These are phyloP conservation scores for Debaryomyces singareniensis DNA, from an alignment of 1,139 yeast genomes.

Conservation along the genomic window DNA sequence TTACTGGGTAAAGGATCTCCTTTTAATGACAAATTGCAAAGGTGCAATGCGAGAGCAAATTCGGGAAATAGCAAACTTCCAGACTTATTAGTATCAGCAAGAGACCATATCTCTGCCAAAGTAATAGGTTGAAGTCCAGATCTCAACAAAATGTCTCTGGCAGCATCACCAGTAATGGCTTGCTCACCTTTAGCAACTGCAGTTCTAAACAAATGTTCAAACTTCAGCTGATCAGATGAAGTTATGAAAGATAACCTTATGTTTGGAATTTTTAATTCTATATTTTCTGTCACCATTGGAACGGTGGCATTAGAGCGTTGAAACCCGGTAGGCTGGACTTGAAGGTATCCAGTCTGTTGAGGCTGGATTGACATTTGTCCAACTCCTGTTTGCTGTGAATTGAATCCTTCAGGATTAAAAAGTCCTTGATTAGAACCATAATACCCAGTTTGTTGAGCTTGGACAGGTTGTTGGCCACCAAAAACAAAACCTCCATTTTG, in stretches of 20 bases:
- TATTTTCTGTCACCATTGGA: slow-evolving; percentile 26
- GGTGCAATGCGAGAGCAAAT: slow-evolving; percentile 86
- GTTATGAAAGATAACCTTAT: slow-evolving; percentile 80
- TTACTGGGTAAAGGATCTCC: slow-evolving; percentile 73
- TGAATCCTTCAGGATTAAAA: slow-evolving; percentile 10
- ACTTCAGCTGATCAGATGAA: slow-evolving; percentile 77
- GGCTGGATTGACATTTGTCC: slow-evolving; percentile 13
- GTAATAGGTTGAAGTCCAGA: slow-evolving; percentile 73
- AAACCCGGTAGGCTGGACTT: slow-evolving; percentile 35
- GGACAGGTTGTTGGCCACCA: slow-evolving; percentile 7
- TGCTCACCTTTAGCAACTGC: slow-evolving; percentile 74
- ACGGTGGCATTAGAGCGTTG: slow-evolving; percentile 14
- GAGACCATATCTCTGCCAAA: slow-evolving; percentile 84
- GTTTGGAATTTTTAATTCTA: slow-evolving; percentile 48
- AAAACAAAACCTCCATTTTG: slow-evolving; percentile 7
- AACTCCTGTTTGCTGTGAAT: slow-evolving; percentile 14
- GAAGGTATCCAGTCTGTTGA: slow-evolving; percentile 29
- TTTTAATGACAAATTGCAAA: slow-evolving; percentile 71
- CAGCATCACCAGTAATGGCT: slow-evolving; percentile 70
- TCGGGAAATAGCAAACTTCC: slow-evolving; percentile 89
- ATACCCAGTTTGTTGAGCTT: slow-evolving; percentile 15
- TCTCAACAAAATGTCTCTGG: slow-evolving; percentile 72
- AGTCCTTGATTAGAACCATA: slow-evolving; percentile 14
- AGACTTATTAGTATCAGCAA: slow-evolving; percentile 81
- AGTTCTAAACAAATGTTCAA: slow-evolving; percentile 73